Evolutionary conservation across 768 basidiomycete species (phyloP), one percentile per base, ranked within the genome.

Genomic region (Xerocomus brunneocitrinus): DNA sequence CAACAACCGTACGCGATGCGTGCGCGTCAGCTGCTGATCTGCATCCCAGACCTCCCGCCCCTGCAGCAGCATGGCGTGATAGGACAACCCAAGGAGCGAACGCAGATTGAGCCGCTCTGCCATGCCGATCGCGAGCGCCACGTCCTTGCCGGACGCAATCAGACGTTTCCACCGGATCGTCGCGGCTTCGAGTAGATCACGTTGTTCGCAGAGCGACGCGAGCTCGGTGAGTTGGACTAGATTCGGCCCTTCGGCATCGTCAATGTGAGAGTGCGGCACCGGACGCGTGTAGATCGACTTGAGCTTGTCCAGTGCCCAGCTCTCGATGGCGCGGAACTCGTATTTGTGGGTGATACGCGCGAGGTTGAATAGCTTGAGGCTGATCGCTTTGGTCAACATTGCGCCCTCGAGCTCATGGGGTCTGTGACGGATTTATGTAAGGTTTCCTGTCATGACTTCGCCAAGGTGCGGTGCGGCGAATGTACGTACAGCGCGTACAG

Each of bases 1-100:
- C 8, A 82, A 65, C 38, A 83, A 67, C 36, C 79, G 77, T 31
- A 81, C 71, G 9, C 76, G 72, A 56, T 82, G 80, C n/a, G 74
- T 65, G 12, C 76, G 71, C 25, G 73, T 72, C 34, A 82, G 68
- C n/a, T 61, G 60, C n/a, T 65, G 58, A 49, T 80, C 80, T 8
- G 68, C 55, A 46, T 76, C 75, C 80, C 81, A 82, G 24, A 66
- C 65, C 27, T 76, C 69, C 36, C 75, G 71, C 14, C 79, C 81
- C 59, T 76, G 76, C 14, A 79, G 67, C 64, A 82, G 70, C 74
- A 81, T 76, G 38, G 74, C 68, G 51, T 79, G 74, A 56, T 81
- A 83, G 16, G 79, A 77, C 56, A 74, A 67, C 12, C 78, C 80
- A 55, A 76, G 71, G 19, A 81, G 71, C 25, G 68, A 62, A 12